Percentiles rank a stretch among this genome's conserved stretches.
Evolutionary conservation across 441 rosid species (phyloP).

Genomic region (Populus hybrid): DNA sequence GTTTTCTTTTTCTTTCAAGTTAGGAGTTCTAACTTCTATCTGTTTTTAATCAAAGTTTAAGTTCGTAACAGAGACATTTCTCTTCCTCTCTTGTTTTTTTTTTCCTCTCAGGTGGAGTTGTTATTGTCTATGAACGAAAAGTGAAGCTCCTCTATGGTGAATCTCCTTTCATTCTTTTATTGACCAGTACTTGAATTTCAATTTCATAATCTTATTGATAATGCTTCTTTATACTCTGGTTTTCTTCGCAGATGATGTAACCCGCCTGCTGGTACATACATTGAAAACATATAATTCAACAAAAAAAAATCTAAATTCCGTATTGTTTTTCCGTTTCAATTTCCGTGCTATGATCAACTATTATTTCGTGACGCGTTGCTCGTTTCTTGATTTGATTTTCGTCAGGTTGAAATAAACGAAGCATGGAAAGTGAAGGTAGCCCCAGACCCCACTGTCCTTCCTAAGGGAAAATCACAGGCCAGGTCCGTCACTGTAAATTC

Average conservation of each 20-base stretch:
- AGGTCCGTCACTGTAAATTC: conserved; percentile 34
- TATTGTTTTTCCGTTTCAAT: background rate
- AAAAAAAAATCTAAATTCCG: background rate
- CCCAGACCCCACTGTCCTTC: conserved; percentile 62
- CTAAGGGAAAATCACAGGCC: conserved; percentile 75
- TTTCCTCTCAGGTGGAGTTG: conserved; percentile 68
- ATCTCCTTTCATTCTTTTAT: background rate
- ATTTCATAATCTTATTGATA: background rate
- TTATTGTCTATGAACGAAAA: conserved; percentile 82
- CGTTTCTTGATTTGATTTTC: conserved; percentile 6
- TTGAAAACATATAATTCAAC: background rate
- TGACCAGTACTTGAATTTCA: background rate
- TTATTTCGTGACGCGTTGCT: background rate
- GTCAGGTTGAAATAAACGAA: conserved; percentile 71
- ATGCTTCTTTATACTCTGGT: background rate
- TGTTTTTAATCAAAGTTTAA: background rate
- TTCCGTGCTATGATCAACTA: background rate
- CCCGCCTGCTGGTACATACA: conserved; percentile 65
- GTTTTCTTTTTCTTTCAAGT: background rate
- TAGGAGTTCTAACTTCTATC: background rate
- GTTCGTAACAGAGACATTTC: background rate
- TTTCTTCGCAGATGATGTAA: conserved; percentile 65
- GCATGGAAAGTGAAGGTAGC: conserved; percentile 70
- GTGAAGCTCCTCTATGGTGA: conserved; percentile 86
- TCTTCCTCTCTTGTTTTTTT: background rate